Conservation (phyloP, 2,329 filamentous ascomycete genomes). For the Aureobasidium sp. region DNA sequence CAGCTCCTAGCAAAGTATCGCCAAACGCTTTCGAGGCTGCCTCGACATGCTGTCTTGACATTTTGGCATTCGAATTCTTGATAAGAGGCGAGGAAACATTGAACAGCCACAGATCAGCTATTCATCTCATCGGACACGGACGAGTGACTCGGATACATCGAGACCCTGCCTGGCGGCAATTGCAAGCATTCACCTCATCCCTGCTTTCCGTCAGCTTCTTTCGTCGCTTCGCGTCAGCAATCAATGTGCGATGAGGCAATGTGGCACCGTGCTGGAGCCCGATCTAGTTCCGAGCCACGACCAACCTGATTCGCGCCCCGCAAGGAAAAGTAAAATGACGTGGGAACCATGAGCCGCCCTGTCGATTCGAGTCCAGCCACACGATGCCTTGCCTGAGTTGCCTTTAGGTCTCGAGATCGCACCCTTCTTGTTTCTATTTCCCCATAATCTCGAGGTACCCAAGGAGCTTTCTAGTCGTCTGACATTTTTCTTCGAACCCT, state of each 20-base stretch:
- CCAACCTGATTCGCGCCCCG: conserved; percentile 10
- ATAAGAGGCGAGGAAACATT: neutral
- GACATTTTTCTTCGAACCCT: neutral
- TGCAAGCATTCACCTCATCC: conserved; percentile 12
- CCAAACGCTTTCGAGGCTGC: conserved; percentile 1
- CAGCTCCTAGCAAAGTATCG: conserved; percentile 27
- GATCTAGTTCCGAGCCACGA: conserved; percentile 11
- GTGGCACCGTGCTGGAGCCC: conserved; percentile 7
- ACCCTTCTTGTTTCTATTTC: conserved; percentile 5
- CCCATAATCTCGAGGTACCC: neutral
- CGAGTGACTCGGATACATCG: neutral
- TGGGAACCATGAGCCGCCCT: conserved; percentile 1
- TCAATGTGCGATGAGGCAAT: conserved; percentile 16
- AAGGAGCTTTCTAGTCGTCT: neutral
- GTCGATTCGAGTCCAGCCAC: conserved; percentile 5
- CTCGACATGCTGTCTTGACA: conserved; percentile 13
- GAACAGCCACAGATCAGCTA: conserved; percentile 13
- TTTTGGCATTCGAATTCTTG: neutral
- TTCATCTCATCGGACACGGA: neutral
- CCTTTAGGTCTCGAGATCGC: conserved; percentile 14
- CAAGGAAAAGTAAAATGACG: conserved; percentile 12
- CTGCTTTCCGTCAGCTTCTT: conserved; percentile 5
- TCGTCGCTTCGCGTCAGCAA: conserved; percentile 11
- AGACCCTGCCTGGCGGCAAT: conserved; percentile 2
- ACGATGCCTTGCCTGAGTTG: neutral